phyloP scores from a whole-genome alignment of 805 yeast genomes.

The Candida caryicola region DNA sequence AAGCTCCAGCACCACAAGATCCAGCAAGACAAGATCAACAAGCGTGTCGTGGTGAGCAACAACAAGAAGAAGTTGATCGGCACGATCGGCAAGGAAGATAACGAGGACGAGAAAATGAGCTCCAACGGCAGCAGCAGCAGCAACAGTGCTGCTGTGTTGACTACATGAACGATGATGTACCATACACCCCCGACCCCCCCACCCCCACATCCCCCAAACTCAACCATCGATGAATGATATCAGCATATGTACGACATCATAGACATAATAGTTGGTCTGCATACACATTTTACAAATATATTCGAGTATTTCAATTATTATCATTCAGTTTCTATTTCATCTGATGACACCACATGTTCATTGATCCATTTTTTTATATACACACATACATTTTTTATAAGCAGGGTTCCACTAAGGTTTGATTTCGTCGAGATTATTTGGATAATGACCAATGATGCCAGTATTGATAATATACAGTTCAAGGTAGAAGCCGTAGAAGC shows the following conservation, averaged over 20 bases:
- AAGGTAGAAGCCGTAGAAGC: neutral
- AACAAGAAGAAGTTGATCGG: conserved; percentile 6
- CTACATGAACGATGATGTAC: conserved; percentile 3
- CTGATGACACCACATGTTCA: neutral
- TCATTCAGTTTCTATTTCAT: too few species aligned
- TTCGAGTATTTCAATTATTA: too few species aligned
- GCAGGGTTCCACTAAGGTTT: neutral
- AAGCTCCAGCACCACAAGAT: conserved; percentile 15
- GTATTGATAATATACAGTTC: neutral
- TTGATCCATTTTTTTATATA: neutral
- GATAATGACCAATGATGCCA: neutral
- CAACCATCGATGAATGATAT: neutral
- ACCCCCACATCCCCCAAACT: neutral
- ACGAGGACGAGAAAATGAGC: conserved; percentile 6
- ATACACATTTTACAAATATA: neutral
- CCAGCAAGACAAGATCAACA: conserved; percentile 14
- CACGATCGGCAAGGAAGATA: conserved; percentile 3
- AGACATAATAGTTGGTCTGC: neutral
- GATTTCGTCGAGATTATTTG: neutral
- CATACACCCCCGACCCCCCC: neutral
- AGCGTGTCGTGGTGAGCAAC: conserved; percentile 10
- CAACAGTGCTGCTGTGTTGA: conserved; percentile 11
- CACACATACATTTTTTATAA: neutral
- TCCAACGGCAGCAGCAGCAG: conserved; percentile 7
- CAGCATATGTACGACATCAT: neutral